These are phyloP conservation scores for Phytopythium helicoides DNA, from an alignment of 352 stramenopile genomes.

Conservation along the genomic window DNA sequence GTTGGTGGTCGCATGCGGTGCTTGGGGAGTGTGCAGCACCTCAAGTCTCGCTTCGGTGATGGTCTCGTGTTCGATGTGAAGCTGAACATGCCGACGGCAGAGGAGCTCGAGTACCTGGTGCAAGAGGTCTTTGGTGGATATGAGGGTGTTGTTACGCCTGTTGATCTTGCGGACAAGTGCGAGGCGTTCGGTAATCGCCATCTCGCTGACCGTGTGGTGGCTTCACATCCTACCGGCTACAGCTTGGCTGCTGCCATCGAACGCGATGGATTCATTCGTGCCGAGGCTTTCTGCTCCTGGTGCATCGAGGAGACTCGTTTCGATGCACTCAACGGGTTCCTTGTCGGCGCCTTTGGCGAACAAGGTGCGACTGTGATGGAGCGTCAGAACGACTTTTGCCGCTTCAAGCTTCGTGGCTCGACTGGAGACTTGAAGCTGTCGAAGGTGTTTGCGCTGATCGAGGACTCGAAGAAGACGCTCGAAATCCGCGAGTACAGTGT, in stretches of 20 bases:
- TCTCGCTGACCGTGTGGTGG: no score
- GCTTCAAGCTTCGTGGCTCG: constrained; percentile 21
- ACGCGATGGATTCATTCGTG: constrained; percentile 40
- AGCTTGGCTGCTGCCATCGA: constrained; percentile 48
- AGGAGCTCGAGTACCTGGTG: constrained; percentile 30
- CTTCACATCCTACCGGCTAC: constrained; percentile 68
- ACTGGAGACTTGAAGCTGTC: constrained; percentile 36
- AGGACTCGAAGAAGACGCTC: constrained; percentile 40
- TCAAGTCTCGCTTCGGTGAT: constrained; percentile 92
- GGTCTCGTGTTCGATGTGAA: constrained; percentile 89
- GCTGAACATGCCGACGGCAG: constrained; percentile 20
- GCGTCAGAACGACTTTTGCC: constrained; percentile 34
- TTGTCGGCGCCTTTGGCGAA: constrained; percentile 35
- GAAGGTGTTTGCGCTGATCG: constrained; percentile 62
- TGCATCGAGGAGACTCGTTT: constrained; percentile 61
- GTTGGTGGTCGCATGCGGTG: constrained; percentile 38
- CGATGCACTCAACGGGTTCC: constrained; percentile 26
- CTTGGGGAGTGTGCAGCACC: constrained; percentile 79
- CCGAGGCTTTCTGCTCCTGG: constrained; percentile 54
- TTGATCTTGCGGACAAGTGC: constrained; percentile 34
- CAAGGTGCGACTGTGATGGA: constrained; percentile 26
- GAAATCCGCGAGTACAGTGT: constrained; percentile 86
- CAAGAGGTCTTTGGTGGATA: constrained; percentile 14
- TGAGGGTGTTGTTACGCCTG: constrained; percentile 28
- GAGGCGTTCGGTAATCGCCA: no score